These are phyloP conservation scores for Amaranthus hypochondriacus DNA, from an alignment of 148 eudicot species.

Conservation along the genomic window DNA sequence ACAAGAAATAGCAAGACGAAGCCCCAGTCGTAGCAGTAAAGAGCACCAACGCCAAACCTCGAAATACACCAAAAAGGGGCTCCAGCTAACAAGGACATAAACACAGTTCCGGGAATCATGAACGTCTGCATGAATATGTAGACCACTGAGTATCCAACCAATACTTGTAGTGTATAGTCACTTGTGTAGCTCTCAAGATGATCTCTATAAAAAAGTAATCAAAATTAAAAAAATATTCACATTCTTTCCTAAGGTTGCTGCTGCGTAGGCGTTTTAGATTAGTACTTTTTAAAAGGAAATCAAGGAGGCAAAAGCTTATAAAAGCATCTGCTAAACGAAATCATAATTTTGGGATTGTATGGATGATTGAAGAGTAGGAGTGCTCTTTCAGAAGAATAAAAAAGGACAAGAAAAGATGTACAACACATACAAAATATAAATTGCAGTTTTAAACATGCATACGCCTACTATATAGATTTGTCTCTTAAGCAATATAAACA, in stretches of 20 bases:
- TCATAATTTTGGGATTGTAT: neutral
- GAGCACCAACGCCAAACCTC: slow-evolving; percentile 80
- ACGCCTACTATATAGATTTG: too few species aligned
- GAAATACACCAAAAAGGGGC: slow-evolving; percentile 80
- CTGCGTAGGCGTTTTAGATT: neutral
- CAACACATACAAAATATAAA: neutral
- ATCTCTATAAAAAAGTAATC: slow-evolving; percentile 45
- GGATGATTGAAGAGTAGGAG: neutral
- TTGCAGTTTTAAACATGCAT: too few species aligned
- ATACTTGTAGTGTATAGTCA: slow-evolving; percentile 91
- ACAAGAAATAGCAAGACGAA: slow-evolving; percentile 89
- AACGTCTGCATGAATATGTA: slow-evolving; percentile 99
- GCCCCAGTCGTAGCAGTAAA: slow-evolving; percentile 93
- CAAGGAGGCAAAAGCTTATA: too few species aligned
- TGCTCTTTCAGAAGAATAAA: neutral
- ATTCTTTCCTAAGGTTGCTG: neutral
- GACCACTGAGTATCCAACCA: slow-evolving; percentile 80
- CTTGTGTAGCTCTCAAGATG: slow-evolving; percentile 91
- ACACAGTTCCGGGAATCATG: slow-evolving; percentile 97
- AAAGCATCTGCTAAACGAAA: neutral
- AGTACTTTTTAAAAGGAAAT: neutral
- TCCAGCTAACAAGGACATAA: slow-evolving; percentile 96
- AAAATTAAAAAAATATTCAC: neutral
- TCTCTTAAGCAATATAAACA: too few species aligned
- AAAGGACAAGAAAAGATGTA: neutral